Evolutionary conservation across 305 asterid genomes (phyloP).

Genomic region (Rubia peregrina): DNA sequence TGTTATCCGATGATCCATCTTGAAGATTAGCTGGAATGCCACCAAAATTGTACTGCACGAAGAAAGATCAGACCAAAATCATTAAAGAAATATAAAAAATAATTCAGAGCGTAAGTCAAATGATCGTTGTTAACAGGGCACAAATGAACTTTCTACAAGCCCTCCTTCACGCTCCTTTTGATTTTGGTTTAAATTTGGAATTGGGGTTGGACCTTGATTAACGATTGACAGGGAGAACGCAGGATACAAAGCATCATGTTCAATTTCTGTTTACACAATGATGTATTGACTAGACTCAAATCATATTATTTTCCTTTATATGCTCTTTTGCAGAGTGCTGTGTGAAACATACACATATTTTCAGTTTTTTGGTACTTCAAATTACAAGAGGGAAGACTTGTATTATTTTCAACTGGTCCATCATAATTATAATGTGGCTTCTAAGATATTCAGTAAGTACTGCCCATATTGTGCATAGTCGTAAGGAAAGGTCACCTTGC

Average conservation of each 20-base stretch:
- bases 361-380: neutral
- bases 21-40: constrained; percentile 76
- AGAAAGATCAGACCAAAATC: constrained; percentile 19
- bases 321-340: neutral
- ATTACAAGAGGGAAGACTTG: neutral
- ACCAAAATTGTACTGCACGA: constrained; percentile 71
- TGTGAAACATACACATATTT: neutral
- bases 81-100: constrained; percentile 1
- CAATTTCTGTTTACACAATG: neutral
- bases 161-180: neutral
- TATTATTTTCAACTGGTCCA: neutral
- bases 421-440: neutral
- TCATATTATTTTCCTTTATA: neutral
- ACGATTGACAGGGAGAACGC: neutral
- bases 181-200: neutral
- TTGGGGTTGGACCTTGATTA: neutral
- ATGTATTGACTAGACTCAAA: neutral
- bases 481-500: neutral
- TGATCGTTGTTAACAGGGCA: constrained; percentile 2
- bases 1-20: constrained; percentile 46
- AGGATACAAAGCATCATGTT: neutral
- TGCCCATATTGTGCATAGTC: neutral
- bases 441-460: neutral
- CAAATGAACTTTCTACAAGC: neutral
- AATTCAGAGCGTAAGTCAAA: neutral